Base-by-base conservation (phyloP, 352 stramenopile species). In the Phytophthora pseudosyringae region DNA sequence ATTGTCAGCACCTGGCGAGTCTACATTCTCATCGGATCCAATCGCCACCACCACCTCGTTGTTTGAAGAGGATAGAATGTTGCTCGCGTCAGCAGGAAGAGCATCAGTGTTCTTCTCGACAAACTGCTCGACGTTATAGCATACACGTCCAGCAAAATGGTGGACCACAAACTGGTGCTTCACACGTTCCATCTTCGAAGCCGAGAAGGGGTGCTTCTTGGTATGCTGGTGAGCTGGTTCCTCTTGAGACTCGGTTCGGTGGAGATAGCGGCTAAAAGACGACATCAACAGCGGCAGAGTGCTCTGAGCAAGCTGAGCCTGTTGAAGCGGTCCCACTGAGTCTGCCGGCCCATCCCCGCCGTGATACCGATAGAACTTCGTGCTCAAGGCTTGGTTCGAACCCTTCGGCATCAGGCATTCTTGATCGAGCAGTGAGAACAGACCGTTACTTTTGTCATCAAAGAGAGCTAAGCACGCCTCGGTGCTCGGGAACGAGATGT, bases 21-120 rank as follows among this genome's bases (percentile, higher is more conserved):
- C 79, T 16, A 83, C 47, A 32, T 82, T 71, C n/a, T 91, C 79
- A 21, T 76, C 69, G 11, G 74, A 67, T 25, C 81, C 75, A 39
- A 93, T 89, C 3, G 70, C 73, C 29, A 71, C 67, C 28, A 95
- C 83, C 12, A 95, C 77, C 16, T 76, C 68, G 33, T 94, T 94
- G 48, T 76, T 76, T 1, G 86, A 90, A 33, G 71, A 73, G 1
- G 67, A 71, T 28, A 93, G 57, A 25, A 94, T 74, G 4, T 57
- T 55, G 41, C 75, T 83, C 10, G 78, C 84, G 33, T 94, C 81
- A 11, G 85, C 69, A 1, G 88, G 88, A 1, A 97, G 60, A 26
- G 80, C 71, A 46, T 97, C 89, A n/a, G 86, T 79, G 50, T 96
- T 96, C 56, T 96, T 96, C 45, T 94, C 86, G 3, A 94, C 64